phyloP scores from a whole-genome alignment of 805 yeast species.

The Ogataea ramenticola region DNA sequence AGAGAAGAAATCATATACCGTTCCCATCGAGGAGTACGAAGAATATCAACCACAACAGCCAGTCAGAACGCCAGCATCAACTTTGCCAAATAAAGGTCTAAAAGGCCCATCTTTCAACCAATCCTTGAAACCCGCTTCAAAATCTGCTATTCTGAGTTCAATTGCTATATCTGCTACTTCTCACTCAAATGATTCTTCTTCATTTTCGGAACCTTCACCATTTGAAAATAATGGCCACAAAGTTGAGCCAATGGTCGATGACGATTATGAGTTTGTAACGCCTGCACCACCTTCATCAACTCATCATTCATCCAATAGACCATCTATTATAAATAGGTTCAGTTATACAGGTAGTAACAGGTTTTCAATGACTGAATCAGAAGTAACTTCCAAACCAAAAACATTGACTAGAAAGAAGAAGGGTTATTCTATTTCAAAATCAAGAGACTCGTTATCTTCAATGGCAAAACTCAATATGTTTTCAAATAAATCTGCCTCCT shows the following conservation, averaged over 20 bases:
- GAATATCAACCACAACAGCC: not conserved
- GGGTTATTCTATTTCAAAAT: not conserved
- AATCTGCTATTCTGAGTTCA: slow-evolving; percentile 23
- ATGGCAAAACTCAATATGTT: slow-evolving; percentile 2
- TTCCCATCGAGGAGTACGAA: not conserved
- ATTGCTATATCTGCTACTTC: slow-evolving; percentile 16
- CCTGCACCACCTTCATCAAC: not conserved
- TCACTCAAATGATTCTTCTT: not conserved
- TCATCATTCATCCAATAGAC: not conserved
- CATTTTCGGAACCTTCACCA: no score
- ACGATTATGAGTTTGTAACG: not conserved
- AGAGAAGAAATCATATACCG: not conserved
- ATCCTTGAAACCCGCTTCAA: slow-evolving; percentile 18
- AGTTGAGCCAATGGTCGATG: no score
- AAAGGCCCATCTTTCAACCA: slow-evolving; percentile 48
- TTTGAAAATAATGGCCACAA: no score
- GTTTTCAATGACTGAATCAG: not conserved
- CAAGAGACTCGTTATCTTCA: slow-evolving; percentile 2
- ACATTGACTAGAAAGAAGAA: slow-evolving; percentile 10
- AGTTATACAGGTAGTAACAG: not conserved
- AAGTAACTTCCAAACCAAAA: slow-evolving; percentile 7
- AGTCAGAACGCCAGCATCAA: slow-evolving; percentile 9
- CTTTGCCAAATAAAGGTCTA: slow-evolving; percentile 59
- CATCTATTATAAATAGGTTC: not conserved
- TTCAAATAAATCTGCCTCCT: not conserved